phyloP scores from a whole-genome alignment of 768 basidiomycete species.

The Wakefieldia striispora region DNA sequence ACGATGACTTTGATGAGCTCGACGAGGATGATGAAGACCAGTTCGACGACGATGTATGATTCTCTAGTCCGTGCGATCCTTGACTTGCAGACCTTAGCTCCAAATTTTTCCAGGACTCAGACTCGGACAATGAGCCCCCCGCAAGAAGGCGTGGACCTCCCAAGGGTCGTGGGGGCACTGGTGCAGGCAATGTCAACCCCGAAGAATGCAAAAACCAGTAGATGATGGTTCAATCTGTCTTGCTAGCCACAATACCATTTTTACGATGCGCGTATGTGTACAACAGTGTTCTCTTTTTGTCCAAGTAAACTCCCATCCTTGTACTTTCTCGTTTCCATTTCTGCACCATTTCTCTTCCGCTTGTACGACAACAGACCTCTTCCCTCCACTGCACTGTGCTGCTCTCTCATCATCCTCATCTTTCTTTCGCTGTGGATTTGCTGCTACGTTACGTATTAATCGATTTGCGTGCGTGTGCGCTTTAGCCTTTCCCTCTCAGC shows the following conservation, averaged over 20 bases:
- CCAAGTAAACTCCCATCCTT: slow-evolving; percentile 13
- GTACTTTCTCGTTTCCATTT: slow-evolving; percentile 6
- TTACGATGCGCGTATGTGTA: slow-evolving; percentile 9
- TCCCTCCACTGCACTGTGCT: background rate
- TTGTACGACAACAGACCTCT: background rate
- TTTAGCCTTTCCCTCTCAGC: background rate
- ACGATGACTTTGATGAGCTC: slow-evolving; percentile 59
- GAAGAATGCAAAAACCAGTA: slow-evolving; percentile 95
- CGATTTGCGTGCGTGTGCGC: slow-evolving; percentile 9
- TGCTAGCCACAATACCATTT: slow-evolving; percentile 19
- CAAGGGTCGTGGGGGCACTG: slow-evolving; percentile 50
- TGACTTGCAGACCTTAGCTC: slow-evolving; percentile 18
- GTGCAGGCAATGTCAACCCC: slow-evolving; percentile 47
- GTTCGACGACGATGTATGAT: slow-evolving; percentile 59
- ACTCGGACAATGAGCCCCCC: slow-evolving; percentile 64
- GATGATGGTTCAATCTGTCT: slow-evolving; percentile 15
- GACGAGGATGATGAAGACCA: slow-evolving; percentile 50
- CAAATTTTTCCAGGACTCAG: slow-evolving; percentile 51
- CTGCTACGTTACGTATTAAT: slow-evolving; percentile 11
- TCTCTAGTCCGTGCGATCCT: slow-evolving; percentile 11
- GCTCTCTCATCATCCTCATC: background rate
- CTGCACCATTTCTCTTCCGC: background rate
- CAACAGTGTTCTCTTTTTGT: slow-evolving; percentile 12
- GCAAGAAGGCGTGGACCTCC: slow-evolving; percentile 56
- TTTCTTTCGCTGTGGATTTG: slow-evolving; percentile 7